A percentile compares a stretch with the other conserved stretches of the same genome.
These are phyloP conservation scores for Angophora floribunda DNA, from an alignment of 345 rosid species.

Conservation along the genomic window DNA sequence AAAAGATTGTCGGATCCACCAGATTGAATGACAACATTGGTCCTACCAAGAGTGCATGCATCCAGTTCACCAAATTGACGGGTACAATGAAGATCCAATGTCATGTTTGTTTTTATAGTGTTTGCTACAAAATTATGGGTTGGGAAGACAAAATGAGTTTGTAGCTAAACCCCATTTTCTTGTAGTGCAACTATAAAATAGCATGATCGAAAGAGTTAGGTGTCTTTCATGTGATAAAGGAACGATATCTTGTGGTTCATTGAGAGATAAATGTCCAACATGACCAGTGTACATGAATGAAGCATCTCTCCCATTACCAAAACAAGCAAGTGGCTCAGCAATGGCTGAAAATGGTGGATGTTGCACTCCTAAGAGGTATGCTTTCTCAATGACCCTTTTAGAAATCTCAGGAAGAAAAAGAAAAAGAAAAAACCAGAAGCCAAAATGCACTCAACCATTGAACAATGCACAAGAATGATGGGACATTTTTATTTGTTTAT, in stretches of 20 bases:
- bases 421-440: background rate
- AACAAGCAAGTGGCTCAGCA: background rate
- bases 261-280: background rate
- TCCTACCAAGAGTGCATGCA: background rate
- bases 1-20: background rate
- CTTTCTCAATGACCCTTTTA: background rate
- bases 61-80: background rate
- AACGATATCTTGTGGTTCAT: background rate
- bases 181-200: background rate
- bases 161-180: background rate
- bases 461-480: background rate
- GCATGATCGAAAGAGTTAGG: background rate
- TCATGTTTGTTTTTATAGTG: background rate
- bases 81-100: background rate
- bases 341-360: background rate
- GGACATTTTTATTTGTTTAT: background rate
- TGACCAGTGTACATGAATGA: background rate
- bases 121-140: background rate
- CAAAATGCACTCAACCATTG: background rate
- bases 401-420: background rate
- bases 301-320: background rate
- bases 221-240: background rate
- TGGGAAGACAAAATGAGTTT: background rate
- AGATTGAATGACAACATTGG: background rate
- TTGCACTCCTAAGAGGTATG: background rate